Percentiles rank a stretch among this genome's conserved stretches.
phyloP scores from a whole-genome alignment of 1,284 basidiomycete genomes.

The Pulveroboletus sp. region DNA sequence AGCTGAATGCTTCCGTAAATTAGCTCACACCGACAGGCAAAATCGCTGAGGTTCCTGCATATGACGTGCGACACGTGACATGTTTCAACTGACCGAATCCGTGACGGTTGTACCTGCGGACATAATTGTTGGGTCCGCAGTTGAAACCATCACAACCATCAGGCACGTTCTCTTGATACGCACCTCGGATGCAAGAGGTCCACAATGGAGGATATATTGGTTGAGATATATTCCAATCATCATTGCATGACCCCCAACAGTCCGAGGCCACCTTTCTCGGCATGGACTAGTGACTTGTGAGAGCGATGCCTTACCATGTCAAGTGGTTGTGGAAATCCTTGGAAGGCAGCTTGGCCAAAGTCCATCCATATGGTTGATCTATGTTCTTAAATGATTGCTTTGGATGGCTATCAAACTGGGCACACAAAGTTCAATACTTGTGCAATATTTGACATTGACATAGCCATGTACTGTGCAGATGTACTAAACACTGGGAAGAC shows the following conservation, averaged over 20 bases:
- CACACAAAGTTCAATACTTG: no score
- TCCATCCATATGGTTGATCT: no score
- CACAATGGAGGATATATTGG: constrained; percentile 53
- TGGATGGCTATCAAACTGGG: not conserved
- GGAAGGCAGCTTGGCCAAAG: constrained; percentile 32
- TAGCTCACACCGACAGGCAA: constrained; percentile 46
- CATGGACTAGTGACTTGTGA: constrained; percentile 44
- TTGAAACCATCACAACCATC: constrained; percentile 47
- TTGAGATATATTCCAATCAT: constrained; percentile 37
- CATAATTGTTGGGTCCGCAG: constrained; percentile 44
- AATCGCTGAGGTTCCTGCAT: constrained; percentile 59
- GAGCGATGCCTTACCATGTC: constrained; percentile 44
- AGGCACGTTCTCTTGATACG: constrained; percentile 62
- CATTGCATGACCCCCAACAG: constrained; percentile 47
- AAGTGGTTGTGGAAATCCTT: constrained; percentile 46
- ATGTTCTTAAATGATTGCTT: no score
- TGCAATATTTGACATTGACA: no score
- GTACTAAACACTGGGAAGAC: no score
- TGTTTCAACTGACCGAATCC: constrained; percentile 43
- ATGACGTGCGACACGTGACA: constrained; percentile 39
- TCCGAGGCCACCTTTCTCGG: constrained; percentile 49
- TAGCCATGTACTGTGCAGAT: no score
- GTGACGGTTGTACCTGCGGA: constrained; percentile 59
- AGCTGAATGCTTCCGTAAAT: constrained; percentile 39
- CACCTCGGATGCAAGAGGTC: constrained; percentile 59